These are phyloP conservation scores for Cicer judaicum DNA, from an alignment of 306 rosid genomes.

Conservation along the genomic window DNA sequence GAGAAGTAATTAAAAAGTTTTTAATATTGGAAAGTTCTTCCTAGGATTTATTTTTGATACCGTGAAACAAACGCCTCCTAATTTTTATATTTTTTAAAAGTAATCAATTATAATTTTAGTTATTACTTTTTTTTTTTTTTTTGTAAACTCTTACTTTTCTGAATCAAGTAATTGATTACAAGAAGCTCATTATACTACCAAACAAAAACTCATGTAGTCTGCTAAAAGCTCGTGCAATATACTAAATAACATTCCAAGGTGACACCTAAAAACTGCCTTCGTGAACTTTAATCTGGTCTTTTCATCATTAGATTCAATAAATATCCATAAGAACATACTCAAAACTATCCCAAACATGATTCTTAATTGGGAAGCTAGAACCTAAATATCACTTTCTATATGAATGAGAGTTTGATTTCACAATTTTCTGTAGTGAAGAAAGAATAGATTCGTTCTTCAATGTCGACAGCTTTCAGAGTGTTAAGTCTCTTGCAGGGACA, in stretches of 20 bases:
- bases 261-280: not conserved
- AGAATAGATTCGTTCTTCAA: not conserved
- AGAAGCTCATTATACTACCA: not conserved
- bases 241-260: constrained; percentile 6
- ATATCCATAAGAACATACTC: not conserved
- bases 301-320: constrained; percentile 14
- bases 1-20: too few relatives aligned
- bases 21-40: too few relatives aligned
- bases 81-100: too few relatives aligned
- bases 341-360: constrained; percentile 14
- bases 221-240: not conserved
- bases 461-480: not conserved
- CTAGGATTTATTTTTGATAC: too few relatives aligned
- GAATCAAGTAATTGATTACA: not conserved
- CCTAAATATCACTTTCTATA: constrained; percentile 22
- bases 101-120: not conserved
- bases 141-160: not conserved
- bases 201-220: not conserved
- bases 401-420: constrained; percentile 17
- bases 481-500: constrained; percentile 6
- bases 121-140: not conserved
- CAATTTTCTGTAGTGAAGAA: constrained; percentile 18
- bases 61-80: too few relatives aligned
- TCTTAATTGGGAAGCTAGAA: constrained; percentile 14
- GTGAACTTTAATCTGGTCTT: not conserved